Base-by-base conservation (phyloP, 768 basidiomycete genomes). In the Hericium coralloides region DNA sequence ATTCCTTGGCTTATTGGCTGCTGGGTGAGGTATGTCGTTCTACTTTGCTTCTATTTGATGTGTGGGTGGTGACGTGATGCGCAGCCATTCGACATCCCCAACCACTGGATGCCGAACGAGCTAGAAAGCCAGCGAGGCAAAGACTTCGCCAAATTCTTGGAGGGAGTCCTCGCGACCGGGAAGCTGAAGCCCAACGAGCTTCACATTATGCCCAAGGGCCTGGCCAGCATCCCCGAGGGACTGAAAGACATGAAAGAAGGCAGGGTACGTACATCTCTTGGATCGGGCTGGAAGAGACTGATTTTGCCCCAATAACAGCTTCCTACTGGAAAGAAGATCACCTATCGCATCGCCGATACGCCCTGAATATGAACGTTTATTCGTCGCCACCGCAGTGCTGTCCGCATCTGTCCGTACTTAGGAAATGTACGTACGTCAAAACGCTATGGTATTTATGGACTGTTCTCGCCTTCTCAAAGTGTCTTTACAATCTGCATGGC, bases 191-290 rank as follows among this genome's bases (percentile, higher is more conserved):
- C 67, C 14, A 62, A 65, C 41, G 58, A 58, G n/a, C 48, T 65
- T 36, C 65, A 64, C 59, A 20, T 67, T 12, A 60, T 59, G 59
- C 61, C 65, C 10, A 65, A 61, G 3, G 69, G 67, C 2, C 55
- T 68, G 17, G 63, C 54, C 4, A 59, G 55, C 12, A 57, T 69
- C 38, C 45, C 43, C 12, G 63, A 60, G 2, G 67, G 67, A 8
- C 22, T 45, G n/a, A 22, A 45, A 12, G 15, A 20, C 15, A 50
- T 22, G 23, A 38, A 26, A 12, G 39, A 38, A 5, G 39, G 49
- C 38, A 45, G 45, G 56, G 50, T 50, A 26, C 17, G 56, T 12
- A 25, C 6, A 20, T 22, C 15, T 39, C 23, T 26, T 26, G n/a
- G 8, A 10, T 50, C 6, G 8, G 49, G 22, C 15, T 26, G 12